Percentiles rank a stretch among this genome's conserved stretches.
phyloP scores from a whole-genome alignment of 768 basidiomycete species.

The Mycena filopes region DNA sequence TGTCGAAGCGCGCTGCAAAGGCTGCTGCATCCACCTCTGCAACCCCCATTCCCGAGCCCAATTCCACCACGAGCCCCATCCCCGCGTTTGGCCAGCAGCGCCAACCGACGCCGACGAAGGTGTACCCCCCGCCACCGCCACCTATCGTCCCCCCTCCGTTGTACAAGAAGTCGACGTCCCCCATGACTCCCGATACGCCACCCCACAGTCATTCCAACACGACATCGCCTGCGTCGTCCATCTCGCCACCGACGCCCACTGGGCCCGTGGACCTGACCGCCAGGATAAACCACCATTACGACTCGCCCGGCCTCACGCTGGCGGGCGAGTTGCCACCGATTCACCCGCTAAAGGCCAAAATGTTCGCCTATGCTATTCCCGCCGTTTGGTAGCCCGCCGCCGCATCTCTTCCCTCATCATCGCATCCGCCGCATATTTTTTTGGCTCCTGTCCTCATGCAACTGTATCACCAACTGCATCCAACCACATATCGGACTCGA shows the following conservation, averaged over 20 bases:
- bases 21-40: slow-evolving; percentile 52
- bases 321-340: slow-evolving; percentile 43
- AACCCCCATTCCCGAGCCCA: slow-evolving; percentile 55
- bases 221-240: slow-evolving; percentile 70
- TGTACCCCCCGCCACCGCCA: slow-evolving; percentile 41
- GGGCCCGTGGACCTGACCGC: slow-evolving; percentile 62
- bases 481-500: slow-evolving; percentile 5
- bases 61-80: slow-evolving; percentile 57
- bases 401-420: slow-evolving; percentile 36
- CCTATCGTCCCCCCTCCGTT: slow-evolving; percentile 44
- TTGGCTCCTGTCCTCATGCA: slow-evolving; percentile 15
- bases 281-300: slow-evolving; percentile 54
- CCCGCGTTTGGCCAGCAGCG: slow-evolving; percentile 56
- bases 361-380: slow-evolving; percentile 73
- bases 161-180: slow-evolving; percentile 38
- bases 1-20: slow-evolving; percentile 67
- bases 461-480: slow-evolving; percentile 26
- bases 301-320: slow-evolving; percentile 53
- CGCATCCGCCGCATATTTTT: slow-evolving; percentile 28
- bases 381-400: slow-evolving; percentile 63
- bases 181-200: slow-evolving; percentile 64
- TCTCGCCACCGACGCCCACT: slow-evolving; percentile 68
- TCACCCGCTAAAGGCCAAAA: slow-evolving; percentile 65
- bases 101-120: slow-evolving; percentile 45
- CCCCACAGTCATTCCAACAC: slow-evolving; percentile 62